These are phyloP conservation scores for Coprinopsis strossmayeri DNA, from an alignment of 768 basidiomycete species.

Conservation along the genomic window DNA sequence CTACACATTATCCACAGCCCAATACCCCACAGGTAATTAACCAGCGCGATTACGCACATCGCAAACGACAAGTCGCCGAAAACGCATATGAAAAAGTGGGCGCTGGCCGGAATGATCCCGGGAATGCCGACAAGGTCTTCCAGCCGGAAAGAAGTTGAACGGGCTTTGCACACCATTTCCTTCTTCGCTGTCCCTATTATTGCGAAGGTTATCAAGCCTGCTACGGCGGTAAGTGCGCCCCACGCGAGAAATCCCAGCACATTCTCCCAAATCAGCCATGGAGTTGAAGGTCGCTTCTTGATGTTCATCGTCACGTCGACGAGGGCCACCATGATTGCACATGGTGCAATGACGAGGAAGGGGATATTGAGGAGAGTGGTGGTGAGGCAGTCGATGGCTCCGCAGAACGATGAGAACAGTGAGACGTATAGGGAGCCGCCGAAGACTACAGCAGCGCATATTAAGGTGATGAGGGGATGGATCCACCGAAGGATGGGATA, in stretches of 20 bases:
- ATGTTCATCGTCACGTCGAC: not conserved
- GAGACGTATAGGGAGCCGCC: not conserved
- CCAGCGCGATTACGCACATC: not conserved
- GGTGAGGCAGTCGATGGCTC: no score
- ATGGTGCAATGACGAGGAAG: not conserved
- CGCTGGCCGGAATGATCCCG: no score
- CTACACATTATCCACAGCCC: not conserved
- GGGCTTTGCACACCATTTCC: not conserved
- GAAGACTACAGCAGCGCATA: not conserved
- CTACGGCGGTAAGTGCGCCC: not conserved
- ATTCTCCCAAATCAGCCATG: not conserved
- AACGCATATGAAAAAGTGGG: not conserved
- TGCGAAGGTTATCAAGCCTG: not conserved
- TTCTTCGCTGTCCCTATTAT: not conserved
- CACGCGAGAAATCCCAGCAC: not conserved
- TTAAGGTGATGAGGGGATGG: not conserved
- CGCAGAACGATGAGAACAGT: no score
- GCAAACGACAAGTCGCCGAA: not conserved
- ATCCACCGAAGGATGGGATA: not conserved
- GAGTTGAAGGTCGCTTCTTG: not conserved
- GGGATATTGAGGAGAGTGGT: not conserved
- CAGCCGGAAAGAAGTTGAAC: no score
- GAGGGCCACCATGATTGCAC: not conserved
- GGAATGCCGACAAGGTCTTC: no score
- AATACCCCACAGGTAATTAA: not conserved